phyloP scores from a whole-genome alignment of 2,329 filamentous ascomycete genomes.

The Ilyonectria sp. region DNA sequence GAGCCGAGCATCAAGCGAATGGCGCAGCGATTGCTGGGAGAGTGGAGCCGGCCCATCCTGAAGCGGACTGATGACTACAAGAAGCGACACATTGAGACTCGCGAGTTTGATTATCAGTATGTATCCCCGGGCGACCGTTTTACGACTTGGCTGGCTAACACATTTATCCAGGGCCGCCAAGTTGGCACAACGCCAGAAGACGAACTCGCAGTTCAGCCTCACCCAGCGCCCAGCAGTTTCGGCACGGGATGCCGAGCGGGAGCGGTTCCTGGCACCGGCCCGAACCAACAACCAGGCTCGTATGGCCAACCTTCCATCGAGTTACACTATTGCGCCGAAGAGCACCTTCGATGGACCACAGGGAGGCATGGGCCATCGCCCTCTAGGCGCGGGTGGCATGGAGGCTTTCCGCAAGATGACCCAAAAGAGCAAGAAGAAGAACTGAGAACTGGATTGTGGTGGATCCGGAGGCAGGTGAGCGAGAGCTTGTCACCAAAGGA shows the following conservation, averaged over 20 bases:
- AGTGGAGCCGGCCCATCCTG: constrained; percentile 96
- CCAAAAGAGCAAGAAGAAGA: constrained; percentile 72
- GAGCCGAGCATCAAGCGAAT: constrained; percentile 92
- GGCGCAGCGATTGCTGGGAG: constrained; percentile 91
- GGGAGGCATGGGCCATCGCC: constrained; percentile 67
- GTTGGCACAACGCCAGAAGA: constrained; percentile 64
- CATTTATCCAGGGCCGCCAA: constrained; percentile 64
- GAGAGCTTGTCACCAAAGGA: constrained; percentile 15
- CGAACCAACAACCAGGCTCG: constrained; percentile 70
- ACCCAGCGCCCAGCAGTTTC: constrained; percentile 64
- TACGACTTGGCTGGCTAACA: constrained; percentile 32
- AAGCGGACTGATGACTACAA: constrained; percentile 96
- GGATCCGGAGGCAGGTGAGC: not conserved
- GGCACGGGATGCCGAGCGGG: constrained; percentile 67
- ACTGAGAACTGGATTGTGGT: constrained; percentile 27
- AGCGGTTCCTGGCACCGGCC: constrained; percentile 71
- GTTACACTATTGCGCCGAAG: constrained; percentile 73
- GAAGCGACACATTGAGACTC: constrained; percentile 79
- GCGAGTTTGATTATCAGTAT: constrained; percentile 76
- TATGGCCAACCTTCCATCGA: constrained; percentile 67
- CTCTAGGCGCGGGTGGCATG: constrained; percentile 74
- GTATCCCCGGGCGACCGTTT: constrained; percentile 45
- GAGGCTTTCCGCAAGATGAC: constrained; percentile 78
- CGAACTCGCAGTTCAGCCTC: constrained; percentile 65
- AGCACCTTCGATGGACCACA: constrained; percentile 72